Evolutionary conservation across 2,329 filamentous ascomycete genomes (phyloP), one percentile per base, ranked within the genome.

Genomic region (Herpotrichia juniperi): DNA sequence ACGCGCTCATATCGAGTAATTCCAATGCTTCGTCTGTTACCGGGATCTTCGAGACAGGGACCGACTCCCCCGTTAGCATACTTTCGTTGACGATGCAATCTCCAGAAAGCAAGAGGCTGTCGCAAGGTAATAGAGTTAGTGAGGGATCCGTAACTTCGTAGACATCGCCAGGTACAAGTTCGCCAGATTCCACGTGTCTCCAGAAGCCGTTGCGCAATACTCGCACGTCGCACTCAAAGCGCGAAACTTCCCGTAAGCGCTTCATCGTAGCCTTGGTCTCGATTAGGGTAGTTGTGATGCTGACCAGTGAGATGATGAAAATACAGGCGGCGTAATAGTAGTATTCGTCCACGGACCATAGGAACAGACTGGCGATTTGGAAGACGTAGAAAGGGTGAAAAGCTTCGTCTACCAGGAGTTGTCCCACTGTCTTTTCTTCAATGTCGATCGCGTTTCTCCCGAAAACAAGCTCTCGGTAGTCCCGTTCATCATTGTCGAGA

Each of bases 71-170:
- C 32, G 94, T 99, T 30, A 99, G 84, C 94, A 99, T 99, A 76
- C 94, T 97, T 76, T 99, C 94, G 67, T 99, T 99, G 59, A 99
- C 93, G 57, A 99, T 97, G 67, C 93, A 97, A 74, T 99, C 96
- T 34, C 94, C 96, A 46, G 90, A 91, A 0, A 99, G 81, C 5
- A 99, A 78, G 28, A 99, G 78, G 72, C 93, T 96, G 73, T 99
- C 94, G 66, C 91, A 94, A 1, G 94, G 94, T 56, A 97, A 89
- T 63, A 96, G 90, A 3, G 85, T 85, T 22, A 99, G 79, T 14
- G 88, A 91, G 1, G 94, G 94, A 72, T 99, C 96, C 51, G 93
- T 97, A 44, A 99, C 84, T 78, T 99, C 94, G 74, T 96, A 99
- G 6, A 99, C 87, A 71, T 99, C 94, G 26, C 94, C 94, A 1